Evolutionary conservation across 192 early-diverging fungal genomes (phyloP), one percentile per base, ranked within the genome.

Genomic region (Rhizophagus sp.): DNA sequence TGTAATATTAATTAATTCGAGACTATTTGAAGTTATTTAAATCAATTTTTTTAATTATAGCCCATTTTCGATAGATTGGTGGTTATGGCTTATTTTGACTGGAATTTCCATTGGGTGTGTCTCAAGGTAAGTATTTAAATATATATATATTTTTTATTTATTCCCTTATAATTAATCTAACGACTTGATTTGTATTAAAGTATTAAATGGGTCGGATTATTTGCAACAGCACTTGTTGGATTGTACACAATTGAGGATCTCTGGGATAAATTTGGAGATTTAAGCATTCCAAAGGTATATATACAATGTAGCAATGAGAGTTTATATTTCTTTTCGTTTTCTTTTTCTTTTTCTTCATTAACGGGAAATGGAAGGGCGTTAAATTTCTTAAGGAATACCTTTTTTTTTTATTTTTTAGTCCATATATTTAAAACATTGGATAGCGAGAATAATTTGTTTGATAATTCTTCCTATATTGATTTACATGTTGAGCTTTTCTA

Each of bases 121-220:
- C 0, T 79, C 89, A 25, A 95, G 94, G 88, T 90, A 61, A 61
- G 24, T n/a, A n/a, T 19, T 19, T 19, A 57, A 47, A 3, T 12
- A 47, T 47, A 47, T 30, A 47, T 44, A 47, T 41, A 47, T 47
- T 47, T 12, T 13, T 52, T 52, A 52, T 22, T 47, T 75, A 22
- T 36, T 73, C 41, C 78, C 52, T 34, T 80, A 83, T 30, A 74
- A 39, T 30, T 65, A 73, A 13, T 24, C 47, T 17, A 39, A 61
- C 73, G 24, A 24, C 52, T 34, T 50, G 36, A 41, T 30, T 41
- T 76, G 27, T 65, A 24, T 83, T 79, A 75, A 11, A 94, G 93
- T 86, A 89, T 96, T 36, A 99, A 99, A 84, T 99, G 97, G 98
- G 96, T 99, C 44, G 98, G 98, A 0, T 82, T 98, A 27, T 95